Evolutionary conservation across 2,329 filamentous ascomycete genomes (phyloP), one percentile per base, ranked within the genome.

Genomic region (Seiridium unicorne): DNA sequence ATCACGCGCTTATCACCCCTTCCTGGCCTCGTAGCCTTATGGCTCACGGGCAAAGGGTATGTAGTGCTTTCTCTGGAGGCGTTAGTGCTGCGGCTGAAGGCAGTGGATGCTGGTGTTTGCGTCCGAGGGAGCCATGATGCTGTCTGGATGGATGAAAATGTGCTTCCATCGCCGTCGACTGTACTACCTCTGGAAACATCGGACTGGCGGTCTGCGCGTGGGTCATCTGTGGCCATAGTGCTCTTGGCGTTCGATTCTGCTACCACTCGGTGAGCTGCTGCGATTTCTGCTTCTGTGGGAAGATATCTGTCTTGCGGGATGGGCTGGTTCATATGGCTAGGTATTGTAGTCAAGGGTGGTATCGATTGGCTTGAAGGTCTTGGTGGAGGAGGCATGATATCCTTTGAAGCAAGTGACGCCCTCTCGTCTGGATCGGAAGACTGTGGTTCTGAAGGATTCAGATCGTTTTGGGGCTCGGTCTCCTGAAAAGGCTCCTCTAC

Each of bases 381-480:
- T n/a, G 69, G 67, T 36, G 71, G 71, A 32, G 71, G 71, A 11
- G 71, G 71, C 70, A 73, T 73, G 46, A 61, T 63, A 47, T 70
- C 69, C 62, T 64, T 66, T 9, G 71, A 72, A 60, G 64, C 53
- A 26, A 63, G 46, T 34, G 67, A 69, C 53, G 40, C 38, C 46
- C 60, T 59, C 47, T 65, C 66, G 38, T 57, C 59, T 8, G 57
- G 42, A 32, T 26, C 9, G 10, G 46, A 49, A 18, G 46, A 6
- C 4, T 31, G 46, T 8, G 26, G 10, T 9, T 49, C 46, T 49
- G 46, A 26, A 18, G 13, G 46, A 1, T 9, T 5, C 26, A 49
- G 13, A 13, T 9, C 38, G 7, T 2, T 9, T 44, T 26, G 18
- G 2, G 18, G 18, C 18, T 26, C 18, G 18, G 18, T 26, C 18